A percentile compares a stretch with the other conserved stretches of the same genome.
These are phyloP conservation scores for Blastobotrys persicus DNA, from an alignment of 1,139 yeast genomes.

Conservation along the genomic window DNA sequence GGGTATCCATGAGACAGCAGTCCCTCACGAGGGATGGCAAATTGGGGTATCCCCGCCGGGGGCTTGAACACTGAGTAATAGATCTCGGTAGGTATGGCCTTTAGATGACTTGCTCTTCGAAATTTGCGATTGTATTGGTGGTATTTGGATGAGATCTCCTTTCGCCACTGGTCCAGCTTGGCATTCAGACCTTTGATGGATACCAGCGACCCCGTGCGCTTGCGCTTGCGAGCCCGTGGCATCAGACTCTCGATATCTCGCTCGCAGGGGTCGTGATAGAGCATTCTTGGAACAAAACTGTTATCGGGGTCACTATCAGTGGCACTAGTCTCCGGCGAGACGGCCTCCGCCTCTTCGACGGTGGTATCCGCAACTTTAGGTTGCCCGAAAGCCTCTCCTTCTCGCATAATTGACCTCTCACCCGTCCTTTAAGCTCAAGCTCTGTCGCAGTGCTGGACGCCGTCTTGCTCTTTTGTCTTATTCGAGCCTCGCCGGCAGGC, in stretches of 20 bases:
- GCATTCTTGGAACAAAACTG: neutral
- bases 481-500: no score
- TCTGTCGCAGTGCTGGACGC: no score
- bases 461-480: no score
- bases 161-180: constrained; percentile 10
- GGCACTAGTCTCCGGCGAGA: neutral
- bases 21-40: constrained; percentile 35
- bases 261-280: neutral
- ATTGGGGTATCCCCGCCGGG: constrained; percentile 18
- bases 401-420: no score
- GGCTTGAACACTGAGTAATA: constrained; percentile 52
- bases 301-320: neutral
- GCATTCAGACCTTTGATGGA: constrained; percentile 14
- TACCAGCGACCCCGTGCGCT: constrained; percentile 16
- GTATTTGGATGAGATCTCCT: constrained; percentile 13
- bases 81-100: constrained; percentile 29
- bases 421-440: neutral
- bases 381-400: neutral
- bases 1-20: constrained; percentile 36
- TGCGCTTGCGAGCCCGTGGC: constrained; percentile 6
- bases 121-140: constrained; percentile 9
- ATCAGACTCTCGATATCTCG: neutral
- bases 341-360: neutral
- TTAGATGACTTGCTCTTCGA: neutral
- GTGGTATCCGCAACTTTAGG: neutral